A percentile compares a stretch with the other conserved stretches of the same genome.
Evolutionary conservation across 257 asterid genomes (phyloP).

Genomic region (Primulina tabacum): DNA sequence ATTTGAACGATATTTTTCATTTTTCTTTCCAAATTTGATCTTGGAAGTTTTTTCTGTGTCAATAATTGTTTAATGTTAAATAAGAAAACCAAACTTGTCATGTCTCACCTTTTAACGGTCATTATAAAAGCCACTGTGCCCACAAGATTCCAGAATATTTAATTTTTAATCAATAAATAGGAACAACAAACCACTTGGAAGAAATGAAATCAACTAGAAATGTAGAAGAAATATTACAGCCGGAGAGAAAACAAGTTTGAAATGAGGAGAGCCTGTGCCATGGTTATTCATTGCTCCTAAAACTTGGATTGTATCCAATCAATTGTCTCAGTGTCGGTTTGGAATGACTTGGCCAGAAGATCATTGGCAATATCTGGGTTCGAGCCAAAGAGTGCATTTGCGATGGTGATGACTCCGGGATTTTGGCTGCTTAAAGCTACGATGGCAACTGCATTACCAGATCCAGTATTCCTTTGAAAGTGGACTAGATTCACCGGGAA

Average conservation of each 20-base stretch:
- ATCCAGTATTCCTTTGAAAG: slow-evolving; percentile 24
- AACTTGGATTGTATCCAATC: too few relatives aligned
- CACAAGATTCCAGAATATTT: not conserved
- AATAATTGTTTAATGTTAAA: not conserved
- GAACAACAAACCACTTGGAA: not conserved
- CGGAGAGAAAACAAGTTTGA: not conserved
- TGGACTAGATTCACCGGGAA: slow-evolving; percentile 30
- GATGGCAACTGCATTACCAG: slow-evolving; percentile 16
- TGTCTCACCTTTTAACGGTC: not conserved
- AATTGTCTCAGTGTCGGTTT: not conserved
- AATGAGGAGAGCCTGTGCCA: too few relatives aligned
- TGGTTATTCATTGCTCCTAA: not conserved
- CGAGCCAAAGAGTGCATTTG: slow-evolving; percentile 30
- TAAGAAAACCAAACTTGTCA: not conserved
- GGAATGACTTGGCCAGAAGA: slow-evolving; percentile 33
- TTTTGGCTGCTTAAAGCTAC: slow-evolving; percentile 28
- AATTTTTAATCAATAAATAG: not conserved
- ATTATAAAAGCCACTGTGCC: not conserved
- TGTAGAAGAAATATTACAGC: not conserved
- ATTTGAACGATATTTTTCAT: not conserved
- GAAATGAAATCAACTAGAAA: not conserved
- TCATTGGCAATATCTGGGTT: slow-evolving; percentile 27
- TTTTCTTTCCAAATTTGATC: not conserved
- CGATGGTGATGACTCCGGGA: slow-evolving; percentile 28
- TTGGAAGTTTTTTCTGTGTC: not conserved